Evolutionary conservation across 768 basidiomycete species (phyloP).

Genomic region (Neoboletus brunneissimus): DNA sequence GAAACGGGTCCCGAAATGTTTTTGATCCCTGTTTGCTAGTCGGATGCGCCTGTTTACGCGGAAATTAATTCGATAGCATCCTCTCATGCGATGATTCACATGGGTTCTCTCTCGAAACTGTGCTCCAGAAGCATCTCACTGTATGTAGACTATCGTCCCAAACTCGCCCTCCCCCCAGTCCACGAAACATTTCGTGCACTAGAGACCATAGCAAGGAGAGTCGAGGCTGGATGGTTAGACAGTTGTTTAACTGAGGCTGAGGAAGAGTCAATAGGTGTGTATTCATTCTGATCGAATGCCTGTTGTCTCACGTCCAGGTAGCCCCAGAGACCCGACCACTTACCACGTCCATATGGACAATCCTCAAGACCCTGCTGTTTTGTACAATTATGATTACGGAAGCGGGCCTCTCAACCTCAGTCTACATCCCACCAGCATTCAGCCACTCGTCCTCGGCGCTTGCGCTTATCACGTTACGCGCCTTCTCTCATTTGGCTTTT

Average conservation of each 20-base stretch:
- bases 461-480: slow-evolving; percentile 52
- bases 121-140: slow-evolving; percentile 34
- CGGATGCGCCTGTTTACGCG: slow-evolving; percentile 33
- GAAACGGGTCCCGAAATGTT: not conserved
- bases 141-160: slow-evolving; percentile 35
- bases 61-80: slow-evolving; percentile 34
- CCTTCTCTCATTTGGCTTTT: slow-evolving; percentile 68
- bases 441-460: slow-evolving; percentile 44
- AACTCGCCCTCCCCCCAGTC: slow-evolving; percentile 26
- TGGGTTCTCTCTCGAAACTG: slow-evolving; percentile 41
- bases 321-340: slow-evolving; percentile 45
- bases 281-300: slow-evolving; percentile 25
- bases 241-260: slow-evolving; percentile 32
- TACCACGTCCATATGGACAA: slow-evolving; percentile 56
- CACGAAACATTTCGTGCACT: slow-evolving; percentile 28
- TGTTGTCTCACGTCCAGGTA: slow-evolving; percentile 21
- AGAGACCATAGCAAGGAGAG: slow-evolving; percentile 37
- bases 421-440: slow-evolving; percentile 47
- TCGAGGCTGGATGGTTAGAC: slow-evolving; percentile 50
- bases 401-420: slow-evolving; percentile 50
- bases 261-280: slow-evolving; percentile 31
- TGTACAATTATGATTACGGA: slow-evolving; percentile 67
- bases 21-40: slow-evolving; percentile 20
- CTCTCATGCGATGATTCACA: slow-evolving; percentile 36
- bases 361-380: slow-evolving; percentile 77